These are phyloP conservation scores for Entomortierella beljakovae DNA, from an alignment of 192 early-diverging fungal genomes.

Conservation along the genomic window DNA sequence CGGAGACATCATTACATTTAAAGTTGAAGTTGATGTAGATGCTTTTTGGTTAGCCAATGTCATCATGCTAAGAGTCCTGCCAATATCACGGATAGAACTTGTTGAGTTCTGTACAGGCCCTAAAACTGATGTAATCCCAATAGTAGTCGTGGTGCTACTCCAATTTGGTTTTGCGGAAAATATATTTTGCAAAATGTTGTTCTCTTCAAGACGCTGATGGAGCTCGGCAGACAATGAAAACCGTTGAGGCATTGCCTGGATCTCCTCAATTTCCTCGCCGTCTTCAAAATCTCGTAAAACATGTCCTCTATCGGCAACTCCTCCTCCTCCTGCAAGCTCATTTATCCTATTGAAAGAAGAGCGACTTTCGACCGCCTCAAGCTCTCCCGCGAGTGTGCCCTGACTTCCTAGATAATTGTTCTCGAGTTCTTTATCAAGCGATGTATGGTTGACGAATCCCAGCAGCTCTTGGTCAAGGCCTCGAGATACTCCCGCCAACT, in stretches of 20 bases:
- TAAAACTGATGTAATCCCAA: not conserved
- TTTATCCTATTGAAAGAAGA: not conserved
- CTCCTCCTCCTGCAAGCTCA: not conserved
- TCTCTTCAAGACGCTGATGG: slow-evolving; percentile 35
- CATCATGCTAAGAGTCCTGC: slow-evolving; percentile 38
- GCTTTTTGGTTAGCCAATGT: slow-evolving; percentile 24
- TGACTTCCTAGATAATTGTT: not conserved
- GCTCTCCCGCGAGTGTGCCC: slow-evolving; percentile 8
- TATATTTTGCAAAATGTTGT: slow-evolving; percentile 44
- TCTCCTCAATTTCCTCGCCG: not conserved
- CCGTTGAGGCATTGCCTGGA: slow-evolving; percentile 11
- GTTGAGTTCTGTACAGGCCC: slow-evolving; percentile 7
- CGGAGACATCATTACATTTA: slow-evolving; percentile 2
- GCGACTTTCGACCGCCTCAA: slow-evolving; percentile 2
- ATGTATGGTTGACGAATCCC: not conserved
- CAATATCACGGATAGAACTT: slow-evolving; percentile 21
- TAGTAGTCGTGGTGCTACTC: not conserved
- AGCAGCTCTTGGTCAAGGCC: slow-evolving; percentile 12
- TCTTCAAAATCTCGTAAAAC: not conserved
- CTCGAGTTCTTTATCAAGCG: slow-evolving; percentile 16
- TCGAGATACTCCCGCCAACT: slow-evolving; percentile 14
- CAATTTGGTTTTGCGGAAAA: slow-evolving; percentile 12
- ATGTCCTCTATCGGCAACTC: not conserved
- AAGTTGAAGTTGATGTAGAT: not conserved
- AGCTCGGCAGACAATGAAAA: slow-evolving; percentile 47